Evolutionary conservation across 2,329 filamentous ascomycete species (phyloP).

Genomic region (Calonectria honghensis): DNA sequence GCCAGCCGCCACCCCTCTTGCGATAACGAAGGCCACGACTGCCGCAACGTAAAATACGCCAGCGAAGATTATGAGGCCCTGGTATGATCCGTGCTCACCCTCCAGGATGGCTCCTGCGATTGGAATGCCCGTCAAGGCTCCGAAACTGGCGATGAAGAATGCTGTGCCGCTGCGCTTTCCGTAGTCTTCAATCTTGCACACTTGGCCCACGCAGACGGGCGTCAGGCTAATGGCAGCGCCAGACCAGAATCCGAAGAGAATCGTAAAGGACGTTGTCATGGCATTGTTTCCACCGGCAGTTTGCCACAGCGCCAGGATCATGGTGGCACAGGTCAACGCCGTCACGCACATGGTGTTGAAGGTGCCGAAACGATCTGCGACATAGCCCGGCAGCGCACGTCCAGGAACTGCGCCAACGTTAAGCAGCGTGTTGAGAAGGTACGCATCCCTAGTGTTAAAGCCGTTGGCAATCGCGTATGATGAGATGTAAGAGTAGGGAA

Average conservation of each 20-base stretch:
- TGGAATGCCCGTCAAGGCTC: slow-evolving; percentile 72
- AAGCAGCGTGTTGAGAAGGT: slow-evolving; percentile 81
- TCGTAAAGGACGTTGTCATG: slow-evolving; percentile 75
- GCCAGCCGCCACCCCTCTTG: slow-evolving; percentile 34
- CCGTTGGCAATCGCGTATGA: slow-evolving; percentile 73
- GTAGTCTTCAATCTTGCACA: slow-evolving; percentile 81
- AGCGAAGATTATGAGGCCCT: slow-evolving; percentile 39
- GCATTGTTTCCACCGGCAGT: slow-evolving; percentile 62
- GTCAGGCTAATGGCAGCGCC: slow-evolving; percentile 82
- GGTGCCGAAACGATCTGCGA: slow-evolving; percentile 80
- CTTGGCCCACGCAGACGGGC: slow-evolving; percentile 82
- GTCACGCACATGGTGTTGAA: slow-evolving; percentile 82
- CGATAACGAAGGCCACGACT: slow-evolving; percentile 29
- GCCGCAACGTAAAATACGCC: slow-evolving; percentile 37
- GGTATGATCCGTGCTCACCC: slow-evolving; percentile 27
- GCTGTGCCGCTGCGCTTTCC: slow-evolving; percentile 82
- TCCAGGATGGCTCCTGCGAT: slow-evolving; percentile 68
- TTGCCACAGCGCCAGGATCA: slow-evolving; percentile 78
- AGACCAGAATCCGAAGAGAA: slow-evolving; percentile 82
- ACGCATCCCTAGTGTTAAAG: slow-evolving; percentile 73
- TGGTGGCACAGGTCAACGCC: slow-evolving; percentile 65
- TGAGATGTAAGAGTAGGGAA: slow-evolving; percentile 81
- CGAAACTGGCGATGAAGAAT: slow-evolving; percentile 81
- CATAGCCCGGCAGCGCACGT: slow-evolving; percentile 77
- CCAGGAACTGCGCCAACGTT: slow-evolving; percentile 82